Evolutionary conservation across 192 early-diverging fungal genomes (phyloP), one percentile per base, ranked within the genome.

Genomic region (Bifiguratus adelaidae): DNA sequence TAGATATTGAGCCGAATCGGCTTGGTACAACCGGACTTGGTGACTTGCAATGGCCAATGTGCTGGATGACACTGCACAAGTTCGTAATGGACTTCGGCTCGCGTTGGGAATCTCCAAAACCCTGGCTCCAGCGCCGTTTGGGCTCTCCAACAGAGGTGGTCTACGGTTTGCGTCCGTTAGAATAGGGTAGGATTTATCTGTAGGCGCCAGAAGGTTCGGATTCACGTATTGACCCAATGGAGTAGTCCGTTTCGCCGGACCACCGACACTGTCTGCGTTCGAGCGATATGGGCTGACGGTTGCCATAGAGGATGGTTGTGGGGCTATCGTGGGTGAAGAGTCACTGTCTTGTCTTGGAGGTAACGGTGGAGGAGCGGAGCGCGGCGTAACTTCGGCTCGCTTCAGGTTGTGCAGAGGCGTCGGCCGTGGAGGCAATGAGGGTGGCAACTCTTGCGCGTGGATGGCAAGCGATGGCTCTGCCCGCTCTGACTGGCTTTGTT

Each of bases 1-100:
- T n/a, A n/a, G n/a, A n/a, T n/a, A n/a, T n/a, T n/a, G n/a, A n/a
- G n/a, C n/a, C n/a, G 56, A 42, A 16, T 73, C 74, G 21, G 52
- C 63, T 30, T 72, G 61, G n/a, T 67, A 53, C 9, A 76, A 19
- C 80, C 78, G 1, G 71, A 75, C 4, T 76, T 57, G 11, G 70
- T 76, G 59, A 53, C 37, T 64, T 41, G 46, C 64, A 26, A 41
- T 61, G 15, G 42, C 76, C 48, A 60, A 70, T 64, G 50, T 73
- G 66, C 32, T 59, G 47, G 34, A 77, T 38, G 44, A 70, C 65
- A 33, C 60, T n/a, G n/a, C n/a, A n/a, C n/a, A n/a, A n/a, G n/a
- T n/a, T n/a, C n/a, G n/a, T n/a, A n/a, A 20, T 45, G 36, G 53
- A 48, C 61, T 26, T 60, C 56, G 42, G 55, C 64, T 7, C 53